Percentiles rank a stretch among this genome's conserved stretches.
phyloP scores from a whole-genome alignment of 441 rosid species.

The Adansonia rubrostipa region DNA sequence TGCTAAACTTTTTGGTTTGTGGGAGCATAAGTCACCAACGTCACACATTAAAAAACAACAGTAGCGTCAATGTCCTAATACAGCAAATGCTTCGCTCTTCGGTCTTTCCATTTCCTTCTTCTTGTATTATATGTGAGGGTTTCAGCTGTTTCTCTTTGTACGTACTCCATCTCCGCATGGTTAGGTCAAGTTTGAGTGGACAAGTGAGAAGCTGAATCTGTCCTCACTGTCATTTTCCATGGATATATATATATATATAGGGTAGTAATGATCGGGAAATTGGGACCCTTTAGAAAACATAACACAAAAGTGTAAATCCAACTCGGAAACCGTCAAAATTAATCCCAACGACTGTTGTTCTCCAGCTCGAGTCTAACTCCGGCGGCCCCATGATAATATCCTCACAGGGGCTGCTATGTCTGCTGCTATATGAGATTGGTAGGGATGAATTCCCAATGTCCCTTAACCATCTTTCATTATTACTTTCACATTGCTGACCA shows the following conservation, averaged over 20 bases:
- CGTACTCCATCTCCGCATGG: conserved; percentile 30
- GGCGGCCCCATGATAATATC: conserved; percentile 8
- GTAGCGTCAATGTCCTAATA: background rate
- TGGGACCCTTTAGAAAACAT: conserved; percentile 26
- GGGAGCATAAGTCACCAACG: background rate
- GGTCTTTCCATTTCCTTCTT: conserved; percentile 18
- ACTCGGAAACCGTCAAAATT: conserved; percentile 22
- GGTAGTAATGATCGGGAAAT: conserved; percentile 20
- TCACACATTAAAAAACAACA: conserved; percentile 1
- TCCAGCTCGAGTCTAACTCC: conserved; percentile 2
- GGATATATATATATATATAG: conserved; percentile 4
- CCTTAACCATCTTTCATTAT: background rate
- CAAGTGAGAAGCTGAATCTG: conserved; percentile 32
- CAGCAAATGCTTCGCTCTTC: background rate
- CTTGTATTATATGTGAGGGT: conserved; percentile 8
- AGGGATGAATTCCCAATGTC: conserved; percentile 10
- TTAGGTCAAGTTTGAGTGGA: conserved; percentile 24
- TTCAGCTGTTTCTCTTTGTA: conserved; percentile 27
- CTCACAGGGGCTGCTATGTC: conserved; percentile 14
- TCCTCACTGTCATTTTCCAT: conserved; percentile 31
- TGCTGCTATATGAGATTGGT: conserved; percentile 20
- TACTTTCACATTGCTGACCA: background rate
- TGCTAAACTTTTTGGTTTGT: background rate
- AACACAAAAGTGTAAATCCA: conserved; percentile 31
- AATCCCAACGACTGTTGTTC: conserved; percentile 19